Evolutionary conservation across 2,329 filamentous ascomycete genomes (phyloP).

Genomic region (Aspergillus phoenicis): DNA sequence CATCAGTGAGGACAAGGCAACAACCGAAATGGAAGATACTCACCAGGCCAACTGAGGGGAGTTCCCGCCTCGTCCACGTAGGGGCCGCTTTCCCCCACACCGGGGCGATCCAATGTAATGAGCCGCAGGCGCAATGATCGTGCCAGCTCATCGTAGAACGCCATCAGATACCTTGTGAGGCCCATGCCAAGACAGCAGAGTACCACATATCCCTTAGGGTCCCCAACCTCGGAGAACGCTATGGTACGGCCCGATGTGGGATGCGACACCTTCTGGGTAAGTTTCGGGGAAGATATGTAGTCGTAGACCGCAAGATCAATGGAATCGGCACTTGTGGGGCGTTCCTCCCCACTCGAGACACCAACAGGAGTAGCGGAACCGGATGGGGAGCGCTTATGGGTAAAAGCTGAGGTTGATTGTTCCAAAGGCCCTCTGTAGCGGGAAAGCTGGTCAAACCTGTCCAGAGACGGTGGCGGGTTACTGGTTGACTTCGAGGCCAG

Average conservation of each 20-base stretch:
- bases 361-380: slow-evolving; percentile 43
- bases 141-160: slow-evolving; percentile 95
- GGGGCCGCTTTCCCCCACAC: slow-evolving; percentile 86
- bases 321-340: slow-evolving; percentile 78
- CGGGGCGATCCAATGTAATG: slow-evolving; percentile 91
- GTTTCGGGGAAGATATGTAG: slow-evolving; percentile 77
- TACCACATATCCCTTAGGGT: slow-evolving; percentile 85
- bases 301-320: slow-evolving; percentile 84
- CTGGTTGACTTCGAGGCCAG: slow-evolving; percentile 33
- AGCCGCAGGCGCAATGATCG: slow-evolving; percentile 83
- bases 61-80: slow-evolving; percentile 81
- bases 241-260: slow-evolving; percentile 85
- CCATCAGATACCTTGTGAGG: slow-evolving; percentile 89
- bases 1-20: background rate
- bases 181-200: slow-evolving; percentile 99
- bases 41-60: slow-evolving; percentile 91
- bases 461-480: slow-evolving; percentile 31
- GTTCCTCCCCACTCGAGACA: slow-evolving; percentile 63
- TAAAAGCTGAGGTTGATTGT: slow-evolving; percentile 28
- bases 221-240: slow-evolving; percentile 95
- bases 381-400: slow-evolving; percentile 45
- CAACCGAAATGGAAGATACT: slow-evolving; percentile 35
- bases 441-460: slow-evolving; percentile 34
- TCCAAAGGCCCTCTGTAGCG: slow-evolving; percentile 34
- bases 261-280: slow-evolving; percentile 86